phyloP scores from a whole-genome alignment of 2,329 filamentous ascomycete species.

The Rugonectria rugulosa region DNA sequence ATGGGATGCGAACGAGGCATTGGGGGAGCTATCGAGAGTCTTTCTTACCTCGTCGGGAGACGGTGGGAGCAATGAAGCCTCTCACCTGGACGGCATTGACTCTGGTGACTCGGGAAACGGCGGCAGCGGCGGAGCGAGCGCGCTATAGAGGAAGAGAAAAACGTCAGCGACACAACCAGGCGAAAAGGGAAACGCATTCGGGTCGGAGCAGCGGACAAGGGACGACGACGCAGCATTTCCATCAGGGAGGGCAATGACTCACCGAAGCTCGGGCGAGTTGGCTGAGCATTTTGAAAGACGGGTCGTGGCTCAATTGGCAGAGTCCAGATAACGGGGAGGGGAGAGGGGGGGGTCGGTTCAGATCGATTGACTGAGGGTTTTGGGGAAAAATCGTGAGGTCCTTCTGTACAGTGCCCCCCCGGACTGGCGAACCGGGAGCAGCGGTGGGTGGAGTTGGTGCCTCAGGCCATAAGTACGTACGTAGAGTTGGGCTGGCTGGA shows the following conservation, averaged over 20 bases:
- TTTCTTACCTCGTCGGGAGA: slow-evolving; percentile 68
- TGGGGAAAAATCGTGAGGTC: slow-evolving; percentile 55
- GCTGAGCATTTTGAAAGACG: slow-evolving; percentile 61
- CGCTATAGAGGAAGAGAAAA: slow-evolving; percentile 49
- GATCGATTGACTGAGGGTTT: slow-evolving; percentile 50
- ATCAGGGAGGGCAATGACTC: slow-evolving; percentile 42
- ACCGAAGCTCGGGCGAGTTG: slow-evolving; percentile 65
- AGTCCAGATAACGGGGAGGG: slow-evolving; percentile 43
- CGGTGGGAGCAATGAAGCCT: slow-evolving; percentile 67
- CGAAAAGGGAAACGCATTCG: background rate
- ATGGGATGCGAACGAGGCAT: background rate
- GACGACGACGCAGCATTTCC: background rate
- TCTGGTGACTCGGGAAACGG: slow-evolving; percentile 55
- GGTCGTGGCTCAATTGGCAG: slow-evolving; percentile 57
- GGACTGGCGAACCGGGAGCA: slow-evolving; percentile 35
- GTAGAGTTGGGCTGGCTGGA: too few relatives aligned
- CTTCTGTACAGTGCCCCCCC: slow-evolving; percentile 30
- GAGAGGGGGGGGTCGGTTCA: too few relatives aligned
- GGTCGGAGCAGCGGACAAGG: background rate
- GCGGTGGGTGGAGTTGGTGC: slow-evolving; percentile 32
- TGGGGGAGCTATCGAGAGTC: slow-evolving; percentile 10
- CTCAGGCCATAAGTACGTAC: slow-evolving; percentile 33
- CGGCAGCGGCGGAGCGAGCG: slow-evolving; percentile 59
- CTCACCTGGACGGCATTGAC: slow-evolving; percentile 56
- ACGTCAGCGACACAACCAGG: slow-evolving; percentile 9